These are phyloP conservation scores for Oryza coarctata DNA, from an alignment of 176 grass and related monocot genomes.

Conservation along the genomic window DNA sequence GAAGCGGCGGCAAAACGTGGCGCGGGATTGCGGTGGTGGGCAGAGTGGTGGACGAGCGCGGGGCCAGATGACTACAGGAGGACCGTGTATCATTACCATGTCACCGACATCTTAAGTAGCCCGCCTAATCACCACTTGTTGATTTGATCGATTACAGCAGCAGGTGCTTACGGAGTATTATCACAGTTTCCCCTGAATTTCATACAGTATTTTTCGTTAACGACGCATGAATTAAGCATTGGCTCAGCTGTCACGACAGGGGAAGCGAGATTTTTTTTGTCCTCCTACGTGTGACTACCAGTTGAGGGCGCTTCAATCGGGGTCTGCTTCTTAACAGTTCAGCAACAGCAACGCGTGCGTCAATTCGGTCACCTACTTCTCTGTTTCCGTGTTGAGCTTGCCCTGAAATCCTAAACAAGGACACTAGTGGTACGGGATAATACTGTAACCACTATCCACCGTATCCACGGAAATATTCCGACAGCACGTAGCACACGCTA, in stretches of 20 bases:
- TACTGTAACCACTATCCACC: neutral
- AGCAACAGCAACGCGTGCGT: neutral
- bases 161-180: neutral
- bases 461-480: slow-evolving; percentile 3
- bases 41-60: too few species aligned
- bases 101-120: neutral
- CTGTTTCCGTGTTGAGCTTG: neutral
- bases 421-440: neutral
- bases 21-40: neutral
- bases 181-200: neutral
- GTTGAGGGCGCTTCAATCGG: neutral
- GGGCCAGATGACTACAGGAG: too few species aligned
- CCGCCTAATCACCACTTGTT: neutral
- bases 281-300: neutral
- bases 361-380: neutral
- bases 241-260: neutral
- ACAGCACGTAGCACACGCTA: neutral
- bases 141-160: neutral
- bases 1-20: neutral
- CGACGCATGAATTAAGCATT: neutral
- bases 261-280: neutral
- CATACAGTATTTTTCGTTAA: neutral
- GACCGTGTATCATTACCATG: neutral
- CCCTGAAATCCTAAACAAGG: neutral
- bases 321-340: neutral